A percentile compares a stretch with the other conserved stretches of the same genome.
Conservation (phyloP, 495 filamentous ascomycete genomes). For the Cryomyces minteri region DNA sequence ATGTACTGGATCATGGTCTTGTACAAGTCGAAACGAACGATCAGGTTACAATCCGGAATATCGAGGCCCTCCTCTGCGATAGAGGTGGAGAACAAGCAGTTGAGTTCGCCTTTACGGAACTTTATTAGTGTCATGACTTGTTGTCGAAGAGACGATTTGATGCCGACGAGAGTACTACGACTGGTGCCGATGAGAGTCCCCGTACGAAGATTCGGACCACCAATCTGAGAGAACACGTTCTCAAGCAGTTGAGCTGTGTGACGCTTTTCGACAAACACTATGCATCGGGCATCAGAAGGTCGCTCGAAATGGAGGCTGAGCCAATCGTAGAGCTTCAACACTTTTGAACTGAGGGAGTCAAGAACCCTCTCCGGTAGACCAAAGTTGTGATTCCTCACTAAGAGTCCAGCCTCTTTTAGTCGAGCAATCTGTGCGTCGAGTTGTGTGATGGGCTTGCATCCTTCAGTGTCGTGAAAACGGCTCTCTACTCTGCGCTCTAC, state of each 20-base stretch:
- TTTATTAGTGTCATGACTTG: conserved; percentile 60
- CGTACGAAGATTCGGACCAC: conserved; percentile 39
- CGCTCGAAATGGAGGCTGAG: conserved; percentile 38
- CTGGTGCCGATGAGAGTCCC: conserved; percentile 45
- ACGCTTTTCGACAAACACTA: conserved; percentile 70
- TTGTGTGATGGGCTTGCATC: conserved; percentile 19
- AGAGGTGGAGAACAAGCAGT: conserved; percentile 79
- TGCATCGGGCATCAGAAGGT: conserved; percentile 47
- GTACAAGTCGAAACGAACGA: conserved; percentile 84
- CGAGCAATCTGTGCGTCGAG: conserved; percentile 30
- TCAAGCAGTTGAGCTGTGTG: conserved; percentile 58
- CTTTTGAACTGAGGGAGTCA: conserved; percentile 50
- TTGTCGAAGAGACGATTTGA: conserved; percentile 45
- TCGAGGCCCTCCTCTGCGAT: conserved; percentile 93
- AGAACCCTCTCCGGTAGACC: conserved; percentile 17
- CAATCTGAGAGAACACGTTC: conserved; percentile 40
- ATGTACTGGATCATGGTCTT: conserved; percentile 87
- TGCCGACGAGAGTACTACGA: conserved; percentile 23
- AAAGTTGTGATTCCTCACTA: conserved; percentile 34
- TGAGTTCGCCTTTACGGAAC: conserved; percentile 65
- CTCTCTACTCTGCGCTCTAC: conserved; percentile 38
- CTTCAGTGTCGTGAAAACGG: conserved; percentile 13
- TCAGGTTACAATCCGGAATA: conserved; percentile 85
- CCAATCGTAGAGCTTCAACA: conserved; percentile 37
- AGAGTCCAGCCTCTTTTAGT: conserved; percentile 38